A percentile compares a stretch with the other conserved stretches of the same genome.
Evolutionary conservation across 1,139 yeast genomes (phyloP).

Genomic region (Taphrina confusa): DNA sequence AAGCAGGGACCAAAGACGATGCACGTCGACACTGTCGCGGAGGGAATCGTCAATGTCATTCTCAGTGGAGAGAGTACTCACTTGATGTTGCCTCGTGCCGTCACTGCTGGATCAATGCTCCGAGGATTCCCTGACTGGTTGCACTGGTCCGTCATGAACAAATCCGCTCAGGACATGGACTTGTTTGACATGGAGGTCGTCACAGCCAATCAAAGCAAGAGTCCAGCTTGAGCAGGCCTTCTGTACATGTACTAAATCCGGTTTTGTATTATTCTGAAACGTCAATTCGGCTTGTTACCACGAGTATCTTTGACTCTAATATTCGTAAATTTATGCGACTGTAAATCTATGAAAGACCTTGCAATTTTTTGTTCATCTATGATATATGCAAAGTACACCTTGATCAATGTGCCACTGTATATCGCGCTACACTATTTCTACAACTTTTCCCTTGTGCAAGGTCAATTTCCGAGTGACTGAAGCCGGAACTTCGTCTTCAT

Average conservation of each 20-base stretch:
- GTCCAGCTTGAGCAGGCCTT: too few relatives aligned
- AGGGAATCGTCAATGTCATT: conserved; percentile 22
- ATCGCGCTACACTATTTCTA: not conserved
- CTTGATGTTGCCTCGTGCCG: conserved; percentile 27
- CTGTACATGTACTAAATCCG: too few relatives aligned
- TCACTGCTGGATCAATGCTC: conserved; percentile 13
- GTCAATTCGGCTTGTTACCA: too few relatives aligned
- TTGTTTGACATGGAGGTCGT: conserved; percentile 20
- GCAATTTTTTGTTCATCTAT: too few relatives aligned
- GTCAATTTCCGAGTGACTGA: conserved; percentile 46
- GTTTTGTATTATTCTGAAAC: too few relatives aligned
- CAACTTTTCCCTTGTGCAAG: conserved; percentile 39
- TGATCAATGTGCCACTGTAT: not conserved
- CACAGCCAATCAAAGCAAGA: not conserved
- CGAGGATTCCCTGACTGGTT: conserved; percentile 32
- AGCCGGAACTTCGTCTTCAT: conserved; percentile 61
- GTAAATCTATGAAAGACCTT: too few relatives aligned
- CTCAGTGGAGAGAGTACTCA: conserved; percentile 23
- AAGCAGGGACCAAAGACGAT: conserved; percentile 30
- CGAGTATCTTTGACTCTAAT: too few relatives aligned
- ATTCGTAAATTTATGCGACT: too few relatives aligned
- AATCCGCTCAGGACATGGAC: conserved; percentile 16
- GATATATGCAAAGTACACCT: too few relatives aligned
- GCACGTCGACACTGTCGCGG: conserved; percentile 35
- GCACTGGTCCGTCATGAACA: conserved; percentile 12